Percentiles rank a stretch among this genome's conserved stretches.
Conservation (phyloP, 331 rosid genomes). For the Spiraea crenata region DNA sequence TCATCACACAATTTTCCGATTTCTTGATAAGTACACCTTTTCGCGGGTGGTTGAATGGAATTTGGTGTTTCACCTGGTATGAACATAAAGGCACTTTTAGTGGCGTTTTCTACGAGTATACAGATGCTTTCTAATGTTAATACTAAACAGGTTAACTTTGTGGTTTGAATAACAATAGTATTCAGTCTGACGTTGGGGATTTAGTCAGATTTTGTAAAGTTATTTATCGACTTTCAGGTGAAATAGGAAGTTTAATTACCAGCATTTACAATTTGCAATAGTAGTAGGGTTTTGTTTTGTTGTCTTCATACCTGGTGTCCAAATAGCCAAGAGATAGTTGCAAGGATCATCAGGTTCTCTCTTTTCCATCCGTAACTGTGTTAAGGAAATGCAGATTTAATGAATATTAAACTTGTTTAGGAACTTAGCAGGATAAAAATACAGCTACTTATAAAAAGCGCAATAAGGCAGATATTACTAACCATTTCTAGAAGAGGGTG, state of each 20-base stretch:
- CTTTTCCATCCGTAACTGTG: conserved; percentile 62
- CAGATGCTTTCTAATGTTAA: neutral
- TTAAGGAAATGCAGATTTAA: conserved; percentile 18
- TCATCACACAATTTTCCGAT: conserved; percentile 61
- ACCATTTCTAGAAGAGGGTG: conserved; percentile 95
- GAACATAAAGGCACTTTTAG: conserved; percentile 24
- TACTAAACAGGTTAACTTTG: conserved; percentile 7
- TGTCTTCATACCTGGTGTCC: conserved; percentile 88
- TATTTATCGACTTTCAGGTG: neutral
- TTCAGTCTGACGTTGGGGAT: neutral
- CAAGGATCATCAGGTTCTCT: conserved; percentile 97
- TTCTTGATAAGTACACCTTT: conserved; percentile 63
- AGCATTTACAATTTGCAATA: neutral
- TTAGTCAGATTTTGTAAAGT: neutral
- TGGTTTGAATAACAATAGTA: neutral
- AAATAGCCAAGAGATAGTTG: conserved; percentile 90
- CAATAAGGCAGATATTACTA: conserved; percentile 26
- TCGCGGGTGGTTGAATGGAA: conserved; percentile 78
- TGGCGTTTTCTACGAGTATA: conserved; percentile 17
- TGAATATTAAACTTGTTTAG: conserved; percentile 13
- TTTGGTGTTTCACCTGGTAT: conserved; percentile 86
- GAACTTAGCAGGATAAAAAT: neutral
- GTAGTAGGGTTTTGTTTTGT: neutral
- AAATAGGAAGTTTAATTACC: conserved; percentile 11
- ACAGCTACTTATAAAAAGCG: neutral